Base-by-base conservation (phyloP, 345 rosid genomes). In the Psidium friedrichsthalianum region DNA sequence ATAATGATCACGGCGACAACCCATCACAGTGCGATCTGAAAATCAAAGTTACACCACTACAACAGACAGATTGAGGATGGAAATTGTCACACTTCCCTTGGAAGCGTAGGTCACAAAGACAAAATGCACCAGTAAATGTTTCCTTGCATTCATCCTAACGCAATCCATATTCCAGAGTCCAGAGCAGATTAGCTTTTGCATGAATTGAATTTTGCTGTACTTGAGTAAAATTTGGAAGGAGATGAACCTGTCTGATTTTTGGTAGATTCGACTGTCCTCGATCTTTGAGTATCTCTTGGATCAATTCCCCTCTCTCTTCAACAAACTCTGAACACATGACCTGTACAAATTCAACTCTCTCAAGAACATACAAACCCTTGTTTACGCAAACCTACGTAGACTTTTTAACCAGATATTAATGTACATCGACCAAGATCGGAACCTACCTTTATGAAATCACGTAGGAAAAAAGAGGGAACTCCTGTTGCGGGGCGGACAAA, bases 401-500 rank as follows among this genome's bases (percentile, higher is more conserved):
- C 4, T 69, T 42, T 21, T 9, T 69, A 32, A 69, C 40, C 14
- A 59, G 24, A 53, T 21, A n/a, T n/a, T 10, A 82, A 36, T 16
- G 32, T 52, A 27, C 58, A 21, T 52, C 36, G 6, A 56, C 7
- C 7, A n/a, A 82, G 74, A 27, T 15, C 74, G 5, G 49, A 15
- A 18, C 61, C 85, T 85, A 87, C 92, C 10, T 84, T n/a, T 51
- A 90, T 89, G 84, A 84, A 87, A 84, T 90, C 92, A 4, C 85
- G 24, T 47, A 90, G 90, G 81, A 90, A 86, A 81, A 74, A 85
- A 8, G 88, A 64, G 8, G 90, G 90, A 11, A 89, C 56, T 1
- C 87, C 90, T 27, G 49, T 49, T 13, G 90, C 27, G 8, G 90
- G 90, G 76, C 89, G 92, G 5, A 94, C 96, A 36, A 94, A 93